Conservation (phyloP, 179 eudicot genomes). For the Dionaea muscipula region DNA sequence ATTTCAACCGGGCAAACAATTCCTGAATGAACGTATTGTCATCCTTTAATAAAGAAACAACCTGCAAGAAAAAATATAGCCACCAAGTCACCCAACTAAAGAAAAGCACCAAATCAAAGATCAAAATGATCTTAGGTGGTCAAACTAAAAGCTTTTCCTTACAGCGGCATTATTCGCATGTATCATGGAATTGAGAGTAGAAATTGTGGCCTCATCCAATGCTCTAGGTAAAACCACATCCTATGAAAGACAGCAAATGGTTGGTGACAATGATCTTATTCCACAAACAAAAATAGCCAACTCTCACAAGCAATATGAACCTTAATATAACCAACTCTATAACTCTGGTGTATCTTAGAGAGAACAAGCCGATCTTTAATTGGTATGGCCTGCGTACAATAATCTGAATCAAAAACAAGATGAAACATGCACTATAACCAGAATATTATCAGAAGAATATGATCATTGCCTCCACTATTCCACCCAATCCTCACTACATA, state of each 20-base stretch:
- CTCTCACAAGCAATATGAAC: slow-evolving; percentile 21
- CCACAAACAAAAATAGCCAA: slow-evolving; percentile 10
- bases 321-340: slow-evolving; percentile 84
- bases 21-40: slow-evolving; percentile 74
- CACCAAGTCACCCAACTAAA: slow-evolving; percentile 5
- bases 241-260: slow-evolving; percentile 23
- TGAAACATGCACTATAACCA: not conserved
- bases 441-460: not conserved
- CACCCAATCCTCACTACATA: not conserved
- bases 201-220: slow-evolving; percentile 65
- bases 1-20: slow-evolving; percentile 60
- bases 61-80: slow-evolving; percentile 29
- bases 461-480: not conserved
- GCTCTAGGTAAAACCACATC: slow-evolving; percentile 76
- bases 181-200: slow-evolving; percentile 65
- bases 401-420: slow-evolving; percentile 9
- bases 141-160: slow-evolving; percentile 18
- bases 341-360: slow-evolving; percentile 91
- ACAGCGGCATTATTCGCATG: slow-evolving; percentile 87
- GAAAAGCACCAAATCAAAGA: not conserved
- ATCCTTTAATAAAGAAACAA: slow-evolving; percentile 75
- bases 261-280: not conserved
- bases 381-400: slow-evolving; percentile 55
- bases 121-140: not conserved
- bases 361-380: slow-evolving; percentile 66